Conservation (phyloP, 257 asterid species). For the Anisodus acutangulus region DNA sequence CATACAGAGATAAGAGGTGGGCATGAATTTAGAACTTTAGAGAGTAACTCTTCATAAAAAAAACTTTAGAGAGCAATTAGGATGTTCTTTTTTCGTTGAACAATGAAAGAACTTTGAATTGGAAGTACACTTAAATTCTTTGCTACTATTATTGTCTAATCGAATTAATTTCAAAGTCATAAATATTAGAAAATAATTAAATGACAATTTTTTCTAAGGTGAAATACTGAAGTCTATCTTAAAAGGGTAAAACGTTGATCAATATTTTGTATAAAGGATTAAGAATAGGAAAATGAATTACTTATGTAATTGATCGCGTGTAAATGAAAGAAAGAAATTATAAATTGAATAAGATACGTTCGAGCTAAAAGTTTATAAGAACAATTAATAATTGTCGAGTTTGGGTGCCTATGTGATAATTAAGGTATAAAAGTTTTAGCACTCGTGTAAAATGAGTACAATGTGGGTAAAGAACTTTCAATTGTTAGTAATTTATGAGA, state of each 20-base stretch:
- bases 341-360: background rate
- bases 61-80: background rate
- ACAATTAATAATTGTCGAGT: background rate
- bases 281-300: background rate
- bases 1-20: background rate
- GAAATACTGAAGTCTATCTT: background rate
- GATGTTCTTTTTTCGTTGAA: background rate
- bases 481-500: background rate
- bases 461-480: slow-evolving; percentile 1
- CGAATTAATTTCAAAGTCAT: background rate
- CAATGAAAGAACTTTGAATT: background rate
- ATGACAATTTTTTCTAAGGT: background rate
- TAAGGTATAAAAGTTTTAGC: background rate
- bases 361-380: background rate
- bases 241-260: background rate
- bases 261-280: background rate
- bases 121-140: background rate
- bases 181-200: background rate
- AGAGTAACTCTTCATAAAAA: no score
- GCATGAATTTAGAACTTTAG: background rate
- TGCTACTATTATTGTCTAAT: background rate
- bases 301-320: background rate
- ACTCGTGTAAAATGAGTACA: background rate
- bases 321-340: background rate
- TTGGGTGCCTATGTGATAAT: background rate